Evolutionary conservation across 2,329 filamentous ascomycete species (phyloP), one percentile per base, ranked within the genome.

Genomic region (Pseudocercospora macadamiae): DNA sequence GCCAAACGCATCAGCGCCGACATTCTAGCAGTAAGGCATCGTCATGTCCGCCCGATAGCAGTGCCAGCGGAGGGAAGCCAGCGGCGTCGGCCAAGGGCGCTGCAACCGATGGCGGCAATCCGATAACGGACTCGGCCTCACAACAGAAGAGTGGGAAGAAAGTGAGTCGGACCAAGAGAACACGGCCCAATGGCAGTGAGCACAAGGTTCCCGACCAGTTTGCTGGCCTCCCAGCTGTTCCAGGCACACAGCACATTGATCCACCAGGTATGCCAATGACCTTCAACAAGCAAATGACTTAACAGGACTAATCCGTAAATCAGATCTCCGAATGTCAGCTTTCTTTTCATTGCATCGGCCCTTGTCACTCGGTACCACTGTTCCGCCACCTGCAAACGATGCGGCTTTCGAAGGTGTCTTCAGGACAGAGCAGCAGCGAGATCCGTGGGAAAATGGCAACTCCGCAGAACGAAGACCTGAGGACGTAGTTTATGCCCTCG

Each of bases 301-400:
- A 21, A 19, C 16, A 10, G 19, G 23, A 51, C 26, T 34, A 48
- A 53, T 25, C 10, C 63, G 4, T 66, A 48, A 21, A 42, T 23
- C 59, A 97, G 95, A 96, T 71, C 83, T 97, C 61, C 88, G 89
- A 64, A 82, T 96, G 45, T 95, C 93, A 6, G 89, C 89, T 60
- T 97, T 99, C 82, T 97, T 97, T 81, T 96, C 93, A 63, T 89
- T 96, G 66, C 91, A 99, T 77, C 88, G 95, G 62, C 95, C 95
- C 45, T 93, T 99, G 71, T 96, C 91, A 55, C 86, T 97, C 65
- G 92, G 88, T 51, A 87, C 88, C 68, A 88, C 89, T 66, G 88
- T 96, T 71, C 95, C 89, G 56, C 86, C 85, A 68, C 80, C 83
- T 18, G 83, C 92, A 45, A 86, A 84, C 53, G 82, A 89, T 62